Evolutionary conservation across 768 basidiomycete species (phyloP).

Genomic region (Lactarius trivialis): DNA sequence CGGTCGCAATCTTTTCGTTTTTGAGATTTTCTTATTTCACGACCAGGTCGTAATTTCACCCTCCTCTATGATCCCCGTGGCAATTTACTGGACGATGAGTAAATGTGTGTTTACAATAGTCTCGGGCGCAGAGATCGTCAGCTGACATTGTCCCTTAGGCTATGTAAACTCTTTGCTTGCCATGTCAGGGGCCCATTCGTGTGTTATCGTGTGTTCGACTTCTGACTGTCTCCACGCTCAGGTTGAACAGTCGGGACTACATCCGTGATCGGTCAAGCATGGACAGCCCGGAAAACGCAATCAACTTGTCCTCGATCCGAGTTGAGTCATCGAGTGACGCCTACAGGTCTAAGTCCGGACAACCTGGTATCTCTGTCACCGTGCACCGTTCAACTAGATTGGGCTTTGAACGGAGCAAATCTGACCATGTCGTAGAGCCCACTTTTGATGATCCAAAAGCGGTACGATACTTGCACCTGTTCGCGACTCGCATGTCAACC

Average conservation of each 20-base stretch:
- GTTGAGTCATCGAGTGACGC: neutral
- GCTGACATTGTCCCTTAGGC: neutral
- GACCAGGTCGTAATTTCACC: neutral
- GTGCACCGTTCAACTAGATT: neutral
- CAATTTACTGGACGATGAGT: neutral
- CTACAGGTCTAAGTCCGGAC: neutral
- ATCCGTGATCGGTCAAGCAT: neutral
- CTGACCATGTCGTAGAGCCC: neutral
- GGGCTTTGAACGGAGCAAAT: neutral
- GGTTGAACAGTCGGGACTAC: neutral
- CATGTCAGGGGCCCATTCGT: neutral
- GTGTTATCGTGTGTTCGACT: neutral
- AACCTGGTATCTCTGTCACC: neutral
- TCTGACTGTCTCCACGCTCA: neutral
- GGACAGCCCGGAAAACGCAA: neutral
- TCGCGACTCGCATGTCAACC: neutral
- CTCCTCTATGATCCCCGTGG: neutral
- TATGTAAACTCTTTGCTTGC: neutral
- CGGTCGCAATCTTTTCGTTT: neutral
- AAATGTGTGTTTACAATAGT: neutral
- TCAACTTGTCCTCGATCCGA: neutral
- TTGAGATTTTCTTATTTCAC: neutral
- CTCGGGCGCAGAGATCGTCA: neutral
- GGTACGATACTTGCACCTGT: neutral
- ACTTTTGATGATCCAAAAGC: neutral